Percentiles rank a stretch among this genome's conserved stretches.
Conservation (phyloP, 768 basidiomycete genomes). For the Galerina sulciceps region DNA sequence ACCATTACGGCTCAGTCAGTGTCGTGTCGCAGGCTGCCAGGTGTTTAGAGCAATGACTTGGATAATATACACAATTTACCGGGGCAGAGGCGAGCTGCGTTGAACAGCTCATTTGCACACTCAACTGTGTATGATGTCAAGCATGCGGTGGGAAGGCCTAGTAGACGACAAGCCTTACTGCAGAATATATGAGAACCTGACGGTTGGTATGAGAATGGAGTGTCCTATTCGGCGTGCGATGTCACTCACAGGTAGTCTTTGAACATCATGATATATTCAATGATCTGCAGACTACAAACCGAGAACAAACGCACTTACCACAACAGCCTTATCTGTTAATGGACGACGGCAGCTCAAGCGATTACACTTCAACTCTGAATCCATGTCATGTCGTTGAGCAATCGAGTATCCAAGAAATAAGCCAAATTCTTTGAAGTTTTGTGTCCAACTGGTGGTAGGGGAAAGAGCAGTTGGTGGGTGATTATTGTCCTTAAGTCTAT, state of each 20-base stretch:
- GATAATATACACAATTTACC: constrained; percentile 40
- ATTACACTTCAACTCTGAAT: constrained; percentile 79
- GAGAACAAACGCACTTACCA: constrained; percentile 53
- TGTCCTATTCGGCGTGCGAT: background rate
- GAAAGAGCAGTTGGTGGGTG: background rate
- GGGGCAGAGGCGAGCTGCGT: constrained; percentile 76
- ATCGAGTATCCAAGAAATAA: background rate
- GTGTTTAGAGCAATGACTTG: background rate
- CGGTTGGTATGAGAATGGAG: background rate
- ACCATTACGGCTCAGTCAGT: constrained; percentile 73
- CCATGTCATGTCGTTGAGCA: constrained; percentile 49
- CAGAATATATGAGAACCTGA: constrained; percentile 89
- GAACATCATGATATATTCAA: background rate
- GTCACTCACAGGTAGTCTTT: constrained; percentile 34
- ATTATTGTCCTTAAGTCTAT: no score
- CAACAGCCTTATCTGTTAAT: constrained; percentile 80
- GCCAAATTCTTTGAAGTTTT: no score
- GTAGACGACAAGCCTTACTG: constrained; percentile 43
- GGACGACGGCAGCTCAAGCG: constrained; percentile 73
- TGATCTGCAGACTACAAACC: background rate
- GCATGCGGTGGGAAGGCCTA: background rate
- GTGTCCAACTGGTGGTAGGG: background rate
- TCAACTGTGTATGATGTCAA: constrained; percentile 52
- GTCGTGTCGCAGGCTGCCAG: constrained; percentile 77
- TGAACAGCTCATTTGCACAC: constrained; percentile 86